These are phyloP conservation scores for Aquilaria malaccensis DNA, from an alignment of 345 rosid genomes.

Conservation along the genomic window DNA sequence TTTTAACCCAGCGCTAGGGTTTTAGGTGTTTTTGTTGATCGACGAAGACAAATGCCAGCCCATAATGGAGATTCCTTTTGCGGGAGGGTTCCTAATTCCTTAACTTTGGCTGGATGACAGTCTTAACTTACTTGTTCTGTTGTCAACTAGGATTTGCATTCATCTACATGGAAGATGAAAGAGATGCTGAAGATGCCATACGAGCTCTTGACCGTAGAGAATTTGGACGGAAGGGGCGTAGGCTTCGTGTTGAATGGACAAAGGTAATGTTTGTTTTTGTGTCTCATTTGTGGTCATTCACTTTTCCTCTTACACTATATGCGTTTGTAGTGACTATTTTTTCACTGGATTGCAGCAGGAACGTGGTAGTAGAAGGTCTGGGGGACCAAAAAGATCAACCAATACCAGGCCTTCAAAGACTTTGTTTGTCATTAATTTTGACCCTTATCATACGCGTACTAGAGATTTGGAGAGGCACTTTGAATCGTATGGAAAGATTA, in stretches of 20 bases:
- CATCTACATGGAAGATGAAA: slow-evolving; percentile 93
- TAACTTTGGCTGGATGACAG: not conserved
- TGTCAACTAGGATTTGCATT: slow-evolving; percentile 70
- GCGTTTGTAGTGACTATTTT: not conserved
- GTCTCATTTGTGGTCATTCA: not conserved
- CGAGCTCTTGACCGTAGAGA: slow-evolving; percentile 78
- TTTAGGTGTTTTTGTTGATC: slow-evolving; percentile 21
- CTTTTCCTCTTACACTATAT: not conserved
- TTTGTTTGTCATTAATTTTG: slow-evolving; percentile 89
- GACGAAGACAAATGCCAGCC: slow-evolving; percentile 20
- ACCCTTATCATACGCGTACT: slow-evolving; percentile 72
- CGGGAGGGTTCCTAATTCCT: slow-evolving; percentile 25
- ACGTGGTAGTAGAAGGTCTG: slow-evolving; percentile 57
- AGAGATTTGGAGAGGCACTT: slow-evolving; percentile 93
- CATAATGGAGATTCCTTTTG: slow-evolving; percentile 29
- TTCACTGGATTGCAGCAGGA: slow-evolving; percentile 48
- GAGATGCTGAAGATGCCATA: slow-evolving; percentile 98
- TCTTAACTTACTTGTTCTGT: not conserved
- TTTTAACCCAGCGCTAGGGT: slow-evolving; percentile 19
- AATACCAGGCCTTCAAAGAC: slow-evolving; percentile 81
- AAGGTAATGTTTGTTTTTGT: slow-evolving; percentile 35
- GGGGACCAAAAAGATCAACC: slow-evolving; percentile 56
- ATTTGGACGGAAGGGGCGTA: slow-evolving; percentile 87
- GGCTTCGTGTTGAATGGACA: slow-evolving; percentile 98
- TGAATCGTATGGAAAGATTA: slow-evolving; percentile 86